Evolutionary conservation across 345 rosid species (phyloP).

Genomic region (Melaleuca quinquenervia): DNA sequence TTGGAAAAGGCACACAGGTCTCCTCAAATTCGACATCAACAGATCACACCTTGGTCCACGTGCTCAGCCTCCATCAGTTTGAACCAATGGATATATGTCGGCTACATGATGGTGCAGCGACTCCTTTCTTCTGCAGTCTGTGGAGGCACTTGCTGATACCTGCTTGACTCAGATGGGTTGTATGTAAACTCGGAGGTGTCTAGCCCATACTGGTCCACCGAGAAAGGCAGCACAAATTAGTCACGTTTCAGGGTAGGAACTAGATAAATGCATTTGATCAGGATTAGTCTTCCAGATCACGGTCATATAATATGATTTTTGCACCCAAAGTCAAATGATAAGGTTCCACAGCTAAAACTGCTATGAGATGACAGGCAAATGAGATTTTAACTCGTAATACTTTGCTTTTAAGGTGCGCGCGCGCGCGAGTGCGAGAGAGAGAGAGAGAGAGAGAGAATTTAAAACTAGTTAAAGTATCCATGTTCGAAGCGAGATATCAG

Average conservation of each 20-base stretch:
- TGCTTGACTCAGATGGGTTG: slow-evolving; percentile 32
- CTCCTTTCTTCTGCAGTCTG: slow-evolving; percentile 36
- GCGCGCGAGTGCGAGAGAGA: too few species aligned
- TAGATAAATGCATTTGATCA: neutral
- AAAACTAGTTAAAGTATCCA: neutral
- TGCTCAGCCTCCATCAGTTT: neutral
- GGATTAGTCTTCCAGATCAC: neutral
- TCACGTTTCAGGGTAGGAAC: neutral
- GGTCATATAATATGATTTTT: neutral
- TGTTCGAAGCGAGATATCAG: neutral
- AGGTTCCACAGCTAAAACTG: neutral
- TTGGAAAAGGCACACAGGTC: neutral
- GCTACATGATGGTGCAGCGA: slow-evolving; percentile 40
- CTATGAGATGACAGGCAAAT: neutral
- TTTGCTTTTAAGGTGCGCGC: neutral
- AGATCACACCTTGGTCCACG: neutral
- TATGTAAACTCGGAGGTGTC: slow-evolving; percentile 45
- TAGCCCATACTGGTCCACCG: slow-evolving; percentile 32
- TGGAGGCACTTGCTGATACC: slow-evolving; percentile 27
- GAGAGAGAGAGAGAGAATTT: neutral
- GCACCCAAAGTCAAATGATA: neutral
- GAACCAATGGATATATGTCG: neutral
- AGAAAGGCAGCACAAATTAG: neutral
- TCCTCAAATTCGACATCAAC: neutral
- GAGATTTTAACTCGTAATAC: neutral